A percentile compares a stretch with the other conserved stretches of the same genome.
Evolutionary conservation across 306 rosid species (phyloP).

Genomic region (Inga laurina): DNA sequence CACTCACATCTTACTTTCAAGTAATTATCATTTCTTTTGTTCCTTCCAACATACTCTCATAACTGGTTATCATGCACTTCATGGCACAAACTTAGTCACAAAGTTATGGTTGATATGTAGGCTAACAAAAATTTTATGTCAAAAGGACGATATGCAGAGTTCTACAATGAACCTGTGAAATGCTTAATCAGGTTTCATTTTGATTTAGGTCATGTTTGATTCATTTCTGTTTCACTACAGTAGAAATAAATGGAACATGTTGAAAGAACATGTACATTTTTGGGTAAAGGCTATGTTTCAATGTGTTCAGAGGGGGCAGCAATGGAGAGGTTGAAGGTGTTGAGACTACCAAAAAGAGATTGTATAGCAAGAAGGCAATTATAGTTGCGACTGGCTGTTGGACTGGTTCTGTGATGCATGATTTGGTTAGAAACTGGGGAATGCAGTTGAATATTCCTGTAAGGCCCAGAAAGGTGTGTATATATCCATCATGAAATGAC

Average conservation of each 20-base stretch:
- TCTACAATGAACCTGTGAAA: slow-evolving; percentile 76
- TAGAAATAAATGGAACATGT: slow-evolving; percentile 13
- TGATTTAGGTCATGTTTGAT: slow-evolving; percentile 46
- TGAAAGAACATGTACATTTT: slow-evolving; percentile 1
- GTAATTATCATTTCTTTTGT: neutral
- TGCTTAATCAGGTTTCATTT: slow-evolving; percentile 65
- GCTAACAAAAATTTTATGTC: slow-evolving; percentile 59
- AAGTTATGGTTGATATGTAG: slow-evolving; percentile 44
- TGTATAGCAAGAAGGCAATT: slow-evolving; percentile 72
- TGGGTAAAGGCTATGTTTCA: slow-evolving; percentile 21
- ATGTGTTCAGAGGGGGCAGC: slow-evolving; percentile 57
- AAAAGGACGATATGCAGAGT: slow-evolving; percentile 77
- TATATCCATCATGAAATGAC: slow-evolving; percentile 16
- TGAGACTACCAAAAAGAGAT: slow-evolving; percentile 59
- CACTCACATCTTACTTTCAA: neutral
- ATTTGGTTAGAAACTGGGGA: slow-evolving; percentile 61
- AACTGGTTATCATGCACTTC: slow-evolving; percentile 17
- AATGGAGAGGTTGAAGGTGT: slow-evolving; percentile 57
- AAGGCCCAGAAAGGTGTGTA: slow-evolving; percentile 81
- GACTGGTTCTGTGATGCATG: slow-evolving; percentile 87
- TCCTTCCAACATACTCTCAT: neutral
- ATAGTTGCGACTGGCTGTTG: slow-evolving; percentile 94
- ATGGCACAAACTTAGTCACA: neutral
- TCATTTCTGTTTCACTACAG: slow-evolving; percentile 16
- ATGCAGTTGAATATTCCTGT: slow-evolving; percentile 68